Evolutionary conservation across 2,329 filamentous ascomycete species (phyloP).

Genomic region (Colletotrichum sp.): DNA sequence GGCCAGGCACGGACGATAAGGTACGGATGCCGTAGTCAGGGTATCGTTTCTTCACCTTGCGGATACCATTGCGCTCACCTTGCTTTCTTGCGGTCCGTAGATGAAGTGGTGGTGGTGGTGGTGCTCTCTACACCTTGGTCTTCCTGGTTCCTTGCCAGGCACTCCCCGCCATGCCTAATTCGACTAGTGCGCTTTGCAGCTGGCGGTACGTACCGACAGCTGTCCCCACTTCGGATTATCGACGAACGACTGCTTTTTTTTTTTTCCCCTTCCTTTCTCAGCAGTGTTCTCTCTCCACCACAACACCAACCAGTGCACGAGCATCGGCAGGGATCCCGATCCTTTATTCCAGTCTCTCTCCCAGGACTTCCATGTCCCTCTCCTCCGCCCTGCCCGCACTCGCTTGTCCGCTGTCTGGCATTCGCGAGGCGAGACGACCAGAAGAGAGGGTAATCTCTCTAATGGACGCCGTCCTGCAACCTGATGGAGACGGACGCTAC

Average conservation of each 20-base stretch:
- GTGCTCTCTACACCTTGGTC: neutral
- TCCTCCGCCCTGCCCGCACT: neutral
- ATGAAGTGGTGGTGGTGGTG: neutral
- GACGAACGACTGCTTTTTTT: slow-evolving; percentile 4
- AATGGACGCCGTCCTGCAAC: neutral
- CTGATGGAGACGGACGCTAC: neutral
- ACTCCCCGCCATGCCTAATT: neutral
- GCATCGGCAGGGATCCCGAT: slow-evolving; percentile 18
- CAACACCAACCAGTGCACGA: slow-evolving; percentile 23
- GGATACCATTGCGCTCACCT: neutral
- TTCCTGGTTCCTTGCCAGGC: neutral
- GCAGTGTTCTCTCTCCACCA: slow-evolving; percentile 21
- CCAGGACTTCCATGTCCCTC: neutral
- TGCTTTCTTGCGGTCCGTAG: neutral
- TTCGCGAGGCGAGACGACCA: neutral
- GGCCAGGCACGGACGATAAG: neutral
- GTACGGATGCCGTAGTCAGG: neutral
- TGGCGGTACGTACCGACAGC: neutral
- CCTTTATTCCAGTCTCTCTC: slow-evolving; percentile 12
- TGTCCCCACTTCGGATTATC: neutral
- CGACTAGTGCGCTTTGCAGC: neutral
- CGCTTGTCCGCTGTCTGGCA: neutral
- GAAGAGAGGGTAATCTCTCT: slow-evolving; percentile 5
- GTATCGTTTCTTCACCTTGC: neutral
- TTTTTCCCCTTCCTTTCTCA: neutral